Evolutionary conservation across 2,329 filamentous ascomycete species (phyloP), one percentile per base, ranked within the genome.

Genomic region (Penicillium sp.): DNA sequence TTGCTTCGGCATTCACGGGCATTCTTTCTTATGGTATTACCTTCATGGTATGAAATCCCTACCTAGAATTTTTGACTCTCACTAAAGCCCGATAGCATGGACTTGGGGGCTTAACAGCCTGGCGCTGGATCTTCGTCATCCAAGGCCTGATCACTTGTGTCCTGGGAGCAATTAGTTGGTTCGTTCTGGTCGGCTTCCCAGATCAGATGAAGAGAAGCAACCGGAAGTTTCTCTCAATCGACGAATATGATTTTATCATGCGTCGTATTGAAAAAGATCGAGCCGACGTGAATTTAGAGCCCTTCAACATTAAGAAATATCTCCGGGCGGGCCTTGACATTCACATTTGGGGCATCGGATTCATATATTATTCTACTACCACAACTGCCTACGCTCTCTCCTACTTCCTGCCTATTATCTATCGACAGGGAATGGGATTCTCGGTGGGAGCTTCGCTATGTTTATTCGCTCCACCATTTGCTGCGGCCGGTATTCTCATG

Each of bases 111-210:
- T 72, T 87, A 16, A 73, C 73, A 2, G 85, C 85, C 34, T 89
- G 87, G 86, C 77, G 84, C 34, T 88, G 86, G 86, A 88, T 87
- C 71, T 88, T 88, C 68, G 80, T 73, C 16, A 68, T 75, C 61
- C 74, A 73, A 62, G 75, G 75, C 11, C 40, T 75, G 10, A 59
- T 88, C 21, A 89, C 86, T 6, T 80, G 81, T 51, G 43, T 77
- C 14, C 67, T 87, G 3, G 84, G 76, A 21, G 51, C 80, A 4
- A 62, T 65, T 2, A 75, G 79, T 45, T 87, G 82, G 73, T 81
- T 84, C 75, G 71, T 86, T 11, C 79, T 88, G 10, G 82, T 87
- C 54, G 84, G 87, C 66, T 88, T 87, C 66, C 85, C 85, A 18
- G 85, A 87, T 67, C 80, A 80, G 7, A 76, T 77, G 54, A 75